A percentile compares a stretch with the other conserved stretches of the same genome.
Evolutionary conservation across 805 yeast genomes (phyloP).

Genomic region (Candida easanensis): DNA sequence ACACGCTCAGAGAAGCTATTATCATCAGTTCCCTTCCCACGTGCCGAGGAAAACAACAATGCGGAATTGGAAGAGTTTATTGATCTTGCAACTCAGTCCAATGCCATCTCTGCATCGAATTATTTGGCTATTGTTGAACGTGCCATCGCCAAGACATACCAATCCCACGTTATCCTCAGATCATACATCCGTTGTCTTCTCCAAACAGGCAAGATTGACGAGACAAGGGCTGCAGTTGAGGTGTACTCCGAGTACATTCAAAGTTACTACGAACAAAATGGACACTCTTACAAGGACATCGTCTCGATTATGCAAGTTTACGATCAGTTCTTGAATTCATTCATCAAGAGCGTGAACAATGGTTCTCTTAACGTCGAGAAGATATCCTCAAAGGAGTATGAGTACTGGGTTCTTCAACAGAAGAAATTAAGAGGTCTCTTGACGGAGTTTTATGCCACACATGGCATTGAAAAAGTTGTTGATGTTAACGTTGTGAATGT

Average conservation of each 20-base stretch:
- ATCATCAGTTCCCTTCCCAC: slow-evolving; percentile 38
- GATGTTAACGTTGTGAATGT: slow-evolving; percentile 4
- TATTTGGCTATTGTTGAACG: slow-evolving; percentile 26
- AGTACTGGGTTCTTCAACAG: slow-evolving; percentile 10
- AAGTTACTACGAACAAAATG: slow-evolving; percentile 35
- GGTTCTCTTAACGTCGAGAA: background rate
- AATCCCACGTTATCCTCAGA: slow-evolving; percentile 35
- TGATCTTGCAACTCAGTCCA: slow-evolving; percentile 24
- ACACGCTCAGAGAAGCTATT: slow-evolving; percentile 20
- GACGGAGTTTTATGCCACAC: slow-evolving; percentile 10
- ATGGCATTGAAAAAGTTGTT: slow-evolving; percentile 6
- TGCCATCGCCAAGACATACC: slow-evolving; percentile 45
- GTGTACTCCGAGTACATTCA: slow-evolving; percentile 41
- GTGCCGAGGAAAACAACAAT: slow-evolving; percentile 37
- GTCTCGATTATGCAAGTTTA: slow-evolving; percentile 26
- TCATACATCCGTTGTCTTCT: slow-evolving; percentile 35
- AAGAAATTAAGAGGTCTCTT: slow-evolving; percentile 13
- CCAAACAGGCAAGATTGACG: slow-evolving; percentile 18
- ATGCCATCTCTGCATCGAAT: slow-evolving; percentile 9
- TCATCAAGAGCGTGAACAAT: background rate
- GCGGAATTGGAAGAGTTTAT: slow-evolving; percentile 31
- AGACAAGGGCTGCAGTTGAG: slow-evolving; percentile 33
- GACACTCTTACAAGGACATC: slow-evolving; percentile 35
- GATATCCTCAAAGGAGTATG: slow-evolving; percentile 10
- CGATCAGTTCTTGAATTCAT: slow-evolving; percentile 10